Evolutionary conservation across 345 rosid species (phyloP).

Genomic region (Cardiospermum halicacabum): DNA sequence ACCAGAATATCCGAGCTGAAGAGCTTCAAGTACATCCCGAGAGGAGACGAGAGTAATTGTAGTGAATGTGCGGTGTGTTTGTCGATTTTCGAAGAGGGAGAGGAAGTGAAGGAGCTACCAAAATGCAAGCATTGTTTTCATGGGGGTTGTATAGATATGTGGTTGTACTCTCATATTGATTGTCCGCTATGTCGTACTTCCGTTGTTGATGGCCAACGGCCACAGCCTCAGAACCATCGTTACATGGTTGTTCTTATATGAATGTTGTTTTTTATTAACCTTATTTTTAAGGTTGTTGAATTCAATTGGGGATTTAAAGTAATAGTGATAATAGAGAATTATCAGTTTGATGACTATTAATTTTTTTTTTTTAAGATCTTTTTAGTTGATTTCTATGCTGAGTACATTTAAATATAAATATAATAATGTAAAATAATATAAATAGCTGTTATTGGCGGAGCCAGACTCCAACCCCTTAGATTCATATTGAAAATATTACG

Average conservation of each 20-base stretch:
- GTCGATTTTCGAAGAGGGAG: conserved; percentile 28
- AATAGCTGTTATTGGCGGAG: too few species aligned
- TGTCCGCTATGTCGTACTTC: conserved; percentile 33
- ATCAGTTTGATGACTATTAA: too few species aligned
- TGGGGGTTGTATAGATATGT: conserved; percentile 29
- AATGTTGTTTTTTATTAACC: too few species aligned
- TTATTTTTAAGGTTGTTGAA: too few species aligned
- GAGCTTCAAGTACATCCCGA: conserved; percentile 27
- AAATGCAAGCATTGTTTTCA: conserved; percentile 30
- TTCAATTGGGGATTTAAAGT: too few species aligned
- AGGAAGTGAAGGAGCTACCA: conserved; percentile 22
- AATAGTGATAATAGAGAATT: too few species aligned
- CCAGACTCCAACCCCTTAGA: too few species aligned
- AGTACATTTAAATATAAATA: too few species aligned
- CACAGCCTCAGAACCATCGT: background rate
- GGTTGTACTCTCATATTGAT: conserved; percentile 28
- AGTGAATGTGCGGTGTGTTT: conserved; percentile 28
- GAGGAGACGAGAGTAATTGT: background rate
- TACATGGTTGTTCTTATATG: background rate
- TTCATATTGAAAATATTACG: too few species aligned
- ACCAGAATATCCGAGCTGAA: conserved; percentile 12
- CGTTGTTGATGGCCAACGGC: conserved; percentile 4
- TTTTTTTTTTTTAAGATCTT: too few species aligned
- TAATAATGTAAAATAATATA: too few species aligned
- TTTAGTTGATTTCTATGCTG: too few species aligned